A percentile compares a stretch with the other conserved stretches of the same genome.
phyloP scores from a whole-genome alignment of 2,329 filamentous ascomycete genomes.

The Escovopsis sp. region DNA sequence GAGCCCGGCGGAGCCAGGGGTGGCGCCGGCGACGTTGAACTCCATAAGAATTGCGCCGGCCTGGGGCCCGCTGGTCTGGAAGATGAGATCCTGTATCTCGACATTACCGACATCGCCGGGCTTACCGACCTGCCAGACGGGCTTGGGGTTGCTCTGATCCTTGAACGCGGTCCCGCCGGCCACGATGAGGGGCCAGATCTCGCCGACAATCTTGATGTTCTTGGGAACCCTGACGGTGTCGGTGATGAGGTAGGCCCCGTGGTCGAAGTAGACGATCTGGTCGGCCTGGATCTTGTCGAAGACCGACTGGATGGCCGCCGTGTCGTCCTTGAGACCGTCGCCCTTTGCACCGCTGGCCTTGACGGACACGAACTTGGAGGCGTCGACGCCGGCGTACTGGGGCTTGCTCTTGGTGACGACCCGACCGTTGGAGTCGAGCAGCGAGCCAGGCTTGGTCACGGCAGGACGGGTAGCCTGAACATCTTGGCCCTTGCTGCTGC shows the following conservation, averaged over 20 bases:
- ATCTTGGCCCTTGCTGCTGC: constrained; percentile 25
- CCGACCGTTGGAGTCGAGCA: constrained; percentile 50
- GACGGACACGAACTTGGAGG: constrained; percentile 65
- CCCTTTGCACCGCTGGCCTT: constrained; percentile 69
- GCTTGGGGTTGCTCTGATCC: constrained; percentile 59
- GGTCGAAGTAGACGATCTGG: constrained; percentile 60
- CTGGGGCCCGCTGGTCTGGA: constrained; percentile 69
- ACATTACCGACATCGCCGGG: constrained; percentile 63
- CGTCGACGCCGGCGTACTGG: constrained; percentile 59
- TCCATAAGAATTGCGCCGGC: constrained; percentile 83
- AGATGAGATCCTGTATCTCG: constrained; percentile 78
- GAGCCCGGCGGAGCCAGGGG: constrained; percentile 58
- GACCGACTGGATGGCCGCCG: constrained; percentile 64
- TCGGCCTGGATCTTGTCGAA: constrained; percentile 52
- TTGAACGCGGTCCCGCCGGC: constrained; percentile 62
- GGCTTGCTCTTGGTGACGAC: constrained; percentile 80
- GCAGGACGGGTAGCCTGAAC: constrained; percentile 43
- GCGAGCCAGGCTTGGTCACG: constrained; percentile 47
- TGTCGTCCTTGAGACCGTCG: constrained; percentile 80
- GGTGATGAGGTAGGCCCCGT: constrained; percentile 57
- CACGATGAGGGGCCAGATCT: constrained; percentile 85
- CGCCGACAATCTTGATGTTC: constrained; percentile 75
- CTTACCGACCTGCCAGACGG: constrained; percentile 76
- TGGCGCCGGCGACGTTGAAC: constrained; percentile 66
- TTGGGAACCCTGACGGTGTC: constrained; percentile 59